These are phyloP conservation scores for Striga hermonthica DNA, from an alignment of 305 asterid genomes.

Conservation along the genomic window DNA sequence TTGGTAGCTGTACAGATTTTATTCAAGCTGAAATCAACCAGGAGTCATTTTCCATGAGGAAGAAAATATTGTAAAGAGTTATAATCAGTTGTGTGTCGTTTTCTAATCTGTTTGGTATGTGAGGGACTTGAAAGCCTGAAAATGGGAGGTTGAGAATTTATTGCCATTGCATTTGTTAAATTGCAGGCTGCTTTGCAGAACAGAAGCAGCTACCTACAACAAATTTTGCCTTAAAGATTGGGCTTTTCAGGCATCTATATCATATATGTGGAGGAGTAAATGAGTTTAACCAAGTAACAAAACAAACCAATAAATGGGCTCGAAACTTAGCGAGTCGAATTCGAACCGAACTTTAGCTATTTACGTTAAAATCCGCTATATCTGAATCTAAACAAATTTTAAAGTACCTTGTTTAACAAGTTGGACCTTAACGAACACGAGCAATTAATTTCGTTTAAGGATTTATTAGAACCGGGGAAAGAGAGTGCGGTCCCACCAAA, in stretches of 20 bases:
- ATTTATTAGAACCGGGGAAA: too few species aligned
- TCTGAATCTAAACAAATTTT: too few species aligned
- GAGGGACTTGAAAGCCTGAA: conserved; percentile 5
- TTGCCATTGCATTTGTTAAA: not conserved
- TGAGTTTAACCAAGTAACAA: not conserved
- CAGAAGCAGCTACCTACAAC: not conserved
- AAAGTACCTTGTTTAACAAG: too few species aligned
- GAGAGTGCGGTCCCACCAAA: too few species aligned
- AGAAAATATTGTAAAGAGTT: conserved; percentile 5
- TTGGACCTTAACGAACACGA: too few species aligned
- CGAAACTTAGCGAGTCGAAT: too few species aligned
- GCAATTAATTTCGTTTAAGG: too few species aligned
- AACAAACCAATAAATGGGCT: not conserved
- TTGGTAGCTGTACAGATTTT: conserved; percentile 30
- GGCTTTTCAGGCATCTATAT: too few species aligned
- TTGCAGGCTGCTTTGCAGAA: not conserved
- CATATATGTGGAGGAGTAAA: too few species aligned
- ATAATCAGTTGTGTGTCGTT: conserved; percentile 36
- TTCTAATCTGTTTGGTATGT: conserved; percentile 23
- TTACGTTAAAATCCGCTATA: too few species aligned
- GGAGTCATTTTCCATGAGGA: not conserved
- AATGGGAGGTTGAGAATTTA: conserved; percentile 30
- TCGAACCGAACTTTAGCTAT: too few species aligned
- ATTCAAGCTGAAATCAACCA: not conserved
- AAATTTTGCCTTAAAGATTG: too few species aligned